These are phyloP conservation scores for Gossypium gossypioides DNA, from an alignment of 441 rosid genomes.

Conservation along the genomic window DNA sequence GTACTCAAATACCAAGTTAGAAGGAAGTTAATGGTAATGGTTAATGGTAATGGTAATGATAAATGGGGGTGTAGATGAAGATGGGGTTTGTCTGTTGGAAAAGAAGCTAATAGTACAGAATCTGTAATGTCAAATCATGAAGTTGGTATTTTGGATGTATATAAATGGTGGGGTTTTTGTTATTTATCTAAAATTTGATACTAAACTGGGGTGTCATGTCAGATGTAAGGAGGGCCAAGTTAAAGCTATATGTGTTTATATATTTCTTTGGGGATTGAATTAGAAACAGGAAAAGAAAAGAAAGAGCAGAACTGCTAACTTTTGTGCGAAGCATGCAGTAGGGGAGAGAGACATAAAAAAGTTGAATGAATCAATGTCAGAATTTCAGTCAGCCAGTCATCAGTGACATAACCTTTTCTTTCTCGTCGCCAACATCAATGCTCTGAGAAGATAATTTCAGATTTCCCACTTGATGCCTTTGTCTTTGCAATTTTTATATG, in stretches of 20 bases:
- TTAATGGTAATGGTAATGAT: neutral
- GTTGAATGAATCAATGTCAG: neutral
- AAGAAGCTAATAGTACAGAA: conserved; percentile 27
- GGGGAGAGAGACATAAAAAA: neutral
- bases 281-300: neutral
- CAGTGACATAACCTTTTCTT: conserved; percentile 20
- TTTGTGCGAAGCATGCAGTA: neutral
- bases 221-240: neutral
- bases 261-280: neutral
- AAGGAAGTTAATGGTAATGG: too few relatives aligned
- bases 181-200: neutral
- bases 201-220: conserved; percentile 25
- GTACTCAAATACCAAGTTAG: neutral
- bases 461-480: conserved; percentile 13
- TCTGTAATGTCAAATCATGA: neutral
- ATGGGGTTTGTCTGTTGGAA: conserved; percentile 25
- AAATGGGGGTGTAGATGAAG: neutral
- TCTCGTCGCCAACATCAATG: conserved; percentile 21
- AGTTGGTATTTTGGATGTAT: neutral
- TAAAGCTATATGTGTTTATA: neutral
- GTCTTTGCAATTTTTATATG: neutral
- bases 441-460: conserved; percentile 12
- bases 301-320: neutral
- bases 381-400: neutral
- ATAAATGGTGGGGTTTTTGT: neutral